Conservation (phyloP, 2,329 filamentous ascomycete species). For the Paramyrothecium sp. region DNA sequence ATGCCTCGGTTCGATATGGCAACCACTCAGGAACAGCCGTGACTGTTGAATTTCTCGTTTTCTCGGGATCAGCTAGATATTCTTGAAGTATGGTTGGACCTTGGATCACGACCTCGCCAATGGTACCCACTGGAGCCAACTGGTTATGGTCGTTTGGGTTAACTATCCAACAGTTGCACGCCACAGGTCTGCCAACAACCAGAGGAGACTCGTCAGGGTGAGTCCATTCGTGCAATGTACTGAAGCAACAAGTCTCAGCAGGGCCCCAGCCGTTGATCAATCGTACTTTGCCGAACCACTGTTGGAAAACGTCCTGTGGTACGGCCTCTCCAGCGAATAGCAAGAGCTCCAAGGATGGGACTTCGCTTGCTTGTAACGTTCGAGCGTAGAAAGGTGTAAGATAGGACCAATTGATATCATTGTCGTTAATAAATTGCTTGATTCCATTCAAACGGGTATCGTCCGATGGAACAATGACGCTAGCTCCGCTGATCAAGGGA, state of each 20-base stretch:
- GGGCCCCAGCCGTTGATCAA: slow-evolving; percentile 21
- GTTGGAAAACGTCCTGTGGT: slow-evolving; percentile 8
- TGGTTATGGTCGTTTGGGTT: slow-evolving; percentile 11
- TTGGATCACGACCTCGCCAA: slow-evolving; percentile 14
- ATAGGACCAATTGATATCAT: not conserved
- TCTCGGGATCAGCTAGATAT: slow-evolving; percentile 16
- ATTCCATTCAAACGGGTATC: slow-evolving; percentile 4
- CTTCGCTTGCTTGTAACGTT: not conserved
- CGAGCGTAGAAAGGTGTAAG: slow-evolving; percentile 3
- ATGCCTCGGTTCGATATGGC: slow-evolving; percentile 8
- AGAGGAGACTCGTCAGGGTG: not conserved
- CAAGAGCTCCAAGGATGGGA: slow-evolving; percentile 5
- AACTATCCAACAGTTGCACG: slow-evolving; percentile 13
- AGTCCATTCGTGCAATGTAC: slow-evolving; percentile 3
- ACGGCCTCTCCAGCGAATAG: slow-evolving; percentile 17
- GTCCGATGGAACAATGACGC: slow-evolving; percentile 5
- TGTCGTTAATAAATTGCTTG: not conserved
- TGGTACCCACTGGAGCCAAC: slow-evolving; percentile 10
- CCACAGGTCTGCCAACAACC: slow-evolving; percentile 6
- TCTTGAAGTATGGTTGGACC: slow-evolving; percentile 17
- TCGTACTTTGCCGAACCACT: slow-evolving; percentile 12
- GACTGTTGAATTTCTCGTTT: slow-evolving; percentile 22
- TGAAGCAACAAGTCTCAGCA: slow-evolving; percentile 14
- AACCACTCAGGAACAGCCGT: slow-evolving; percentile 20
- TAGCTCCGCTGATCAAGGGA: slow-evolving; percentile 3